Percentiles rank a stretch among this genome's conserved stretches.
Evolutionary conservation across 306 rosid genomes (phyloP).

Genomic region (Herpetospermum pedunculosum): DNA sequence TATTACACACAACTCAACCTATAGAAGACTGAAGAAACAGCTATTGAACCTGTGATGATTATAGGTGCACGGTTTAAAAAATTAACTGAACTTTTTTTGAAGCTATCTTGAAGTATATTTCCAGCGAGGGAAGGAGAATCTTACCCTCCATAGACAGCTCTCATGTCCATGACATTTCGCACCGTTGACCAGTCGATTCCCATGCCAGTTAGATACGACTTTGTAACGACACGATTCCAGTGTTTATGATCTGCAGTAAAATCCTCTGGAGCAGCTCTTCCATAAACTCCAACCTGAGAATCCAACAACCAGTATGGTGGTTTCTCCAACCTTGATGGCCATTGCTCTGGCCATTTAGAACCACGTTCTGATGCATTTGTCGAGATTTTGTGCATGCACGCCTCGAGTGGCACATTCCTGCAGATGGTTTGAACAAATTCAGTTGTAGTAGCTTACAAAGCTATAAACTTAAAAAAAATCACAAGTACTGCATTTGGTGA

Average conservation of each 20-base stretch:
- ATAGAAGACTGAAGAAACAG: background rate
- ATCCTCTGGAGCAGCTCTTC: constrained; percentile 93
- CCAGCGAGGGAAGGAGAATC: background rate
- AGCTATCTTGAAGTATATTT: background rate
- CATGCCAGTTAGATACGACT: constrained; percentile 64
- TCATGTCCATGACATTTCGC: constrained; percentile 98
- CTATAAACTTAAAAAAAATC: background rate
- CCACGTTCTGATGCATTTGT: constrained; percentile 50
- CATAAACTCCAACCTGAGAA: constrained; percentile 89
- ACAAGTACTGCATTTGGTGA: background rate
- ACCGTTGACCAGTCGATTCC: constrained; percentile 80
- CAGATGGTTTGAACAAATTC: constrained; percentile 15
- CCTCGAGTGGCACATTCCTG: constrained; percentile 75
- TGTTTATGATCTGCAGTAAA: constrained; percentile 65
- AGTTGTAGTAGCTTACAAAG: constrained; percentile 2
- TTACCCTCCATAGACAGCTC: constrained; percentile 93
- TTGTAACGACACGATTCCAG: constrained; percentile 69
- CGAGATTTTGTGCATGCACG: constrained; percentile 88
- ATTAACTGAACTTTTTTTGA: too few relatives aligned
- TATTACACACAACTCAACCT: background rate
- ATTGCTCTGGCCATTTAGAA: constrained; percentile 78
- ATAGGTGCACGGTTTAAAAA: background rate
- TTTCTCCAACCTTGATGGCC: constrained; percentile 74
- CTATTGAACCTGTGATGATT: background rate
- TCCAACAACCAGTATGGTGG: constrained; percentile 80